Conservation (phyloP, 176 grass and related monocot genomes). For the Areca catechu region DNA sequence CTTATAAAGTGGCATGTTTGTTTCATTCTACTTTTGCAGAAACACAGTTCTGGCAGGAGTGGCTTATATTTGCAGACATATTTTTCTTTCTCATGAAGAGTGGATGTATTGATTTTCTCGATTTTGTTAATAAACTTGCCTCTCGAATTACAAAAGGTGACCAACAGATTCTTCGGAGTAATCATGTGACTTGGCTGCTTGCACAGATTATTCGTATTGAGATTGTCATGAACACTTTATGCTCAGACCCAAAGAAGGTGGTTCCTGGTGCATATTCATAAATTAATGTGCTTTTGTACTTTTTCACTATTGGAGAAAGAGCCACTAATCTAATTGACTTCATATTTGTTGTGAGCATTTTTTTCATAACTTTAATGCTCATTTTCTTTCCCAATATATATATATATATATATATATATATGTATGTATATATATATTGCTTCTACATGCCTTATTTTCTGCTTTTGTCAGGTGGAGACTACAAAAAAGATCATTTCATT, state of each 20-base stretch:
- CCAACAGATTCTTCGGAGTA: slow-evolving; percentile 78
- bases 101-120: slow-evolving; percentile 94
- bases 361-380: no score
- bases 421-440: no score
- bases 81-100: slow-evolving; percentile 99
- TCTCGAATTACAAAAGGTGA: slow-evolving; percentile 64
- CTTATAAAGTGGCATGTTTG: no score
- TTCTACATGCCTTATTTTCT: neutral
- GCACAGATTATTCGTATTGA: slow-evolving; percentile 94
- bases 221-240: slow-evolving; percentile 76
- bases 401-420: no score
- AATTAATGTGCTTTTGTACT: neutral
- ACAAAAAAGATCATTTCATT: slow-evolving; percentile 98
- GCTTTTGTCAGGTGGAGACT: slow-evolving; percentile 65
- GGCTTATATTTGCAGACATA: slow-evolving; percentile 94
- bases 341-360: neutral
- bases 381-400: no score
- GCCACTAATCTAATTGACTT: neutral
- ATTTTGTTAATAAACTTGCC: slow-evolving; percentile 91
- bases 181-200: slow-evolving; percentile 95
- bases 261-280: neutral
- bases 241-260: slow-evolving; percentile 86
- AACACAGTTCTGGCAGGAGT: slow-evolving; percentile 89
- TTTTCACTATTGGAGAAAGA: neutral
- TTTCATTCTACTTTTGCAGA: slow-evolving; percentile 46